Percentiles rank a stretch among this genome's conserved stretches.
phyloP scores from a whole-genome alignment of 306 rosid genomes.

The Ceratonia siliqua region DNA sequence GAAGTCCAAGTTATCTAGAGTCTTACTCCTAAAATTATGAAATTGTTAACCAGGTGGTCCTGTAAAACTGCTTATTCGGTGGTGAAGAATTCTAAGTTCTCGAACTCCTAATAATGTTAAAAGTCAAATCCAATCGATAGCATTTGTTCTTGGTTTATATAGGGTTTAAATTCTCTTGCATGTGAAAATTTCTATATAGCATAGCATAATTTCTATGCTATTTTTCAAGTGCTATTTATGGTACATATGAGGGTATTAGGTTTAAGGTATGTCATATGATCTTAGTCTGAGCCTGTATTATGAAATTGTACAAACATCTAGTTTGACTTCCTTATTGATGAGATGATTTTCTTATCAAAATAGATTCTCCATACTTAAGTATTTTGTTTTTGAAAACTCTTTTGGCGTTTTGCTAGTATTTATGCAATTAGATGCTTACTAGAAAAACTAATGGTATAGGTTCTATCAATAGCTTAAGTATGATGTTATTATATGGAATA shows the following conservation, averaged over 20 bases:
- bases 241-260: constrained; percentile 82
- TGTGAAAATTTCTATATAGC: neutral
- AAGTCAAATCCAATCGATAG: neutral
- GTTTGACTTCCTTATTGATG: constrained; percentile 9
- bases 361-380: neutral
- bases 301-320: neutral
- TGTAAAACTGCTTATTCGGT: constrained; percentile 3
- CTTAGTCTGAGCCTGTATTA: constrained; percentile 19
- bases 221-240: constrained; percentile 78
- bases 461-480: neutral
- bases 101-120: neutral
- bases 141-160: neutral
- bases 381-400: constrained; percentile 6
- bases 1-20: constrained; percentile 1
- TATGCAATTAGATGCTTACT: neutral
- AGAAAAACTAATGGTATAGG: neutral
- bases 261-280: constrained; percentile 58
- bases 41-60: neutral
- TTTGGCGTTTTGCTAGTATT: neutral
- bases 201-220: constrained; percentile 13
- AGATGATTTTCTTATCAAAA: neutral
- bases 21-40: constrained; percentile 3
- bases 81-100: neutral
- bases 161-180: neutral
- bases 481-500: neutral